These are phyloP conservation scores for Jacaranda copaia DNA, from an alignment of 257 asterid genomes.

Conservation along the genomic window DNA sequence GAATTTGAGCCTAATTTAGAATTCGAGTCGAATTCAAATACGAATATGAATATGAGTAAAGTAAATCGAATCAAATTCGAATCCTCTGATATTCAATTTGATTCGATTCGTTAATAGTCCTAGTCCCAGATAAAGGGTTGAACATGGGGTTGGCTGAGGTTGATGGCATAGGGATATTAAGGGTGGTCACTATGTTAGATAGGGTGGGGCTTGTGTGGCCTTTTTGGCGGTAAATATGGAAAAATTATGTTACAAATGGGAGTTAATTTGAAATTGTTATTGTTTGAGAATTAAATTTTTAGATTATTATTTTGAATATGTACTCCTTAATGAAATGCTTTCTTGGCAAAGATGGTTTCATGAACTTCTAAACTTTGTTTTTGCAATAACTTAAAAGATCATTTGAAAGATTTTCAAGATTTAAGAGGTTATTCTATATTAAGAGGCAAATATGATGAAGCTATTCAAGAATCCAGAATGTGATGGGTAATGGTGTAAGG, in stretches of 20 bases:
- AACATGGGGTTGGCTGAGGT: slow-evolving; percentile 10
- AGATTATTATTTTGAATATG: not conserved
- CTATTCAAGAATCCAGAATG: slow-evolving; percentile 15
- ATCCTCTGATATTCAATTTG: too few species aligned
- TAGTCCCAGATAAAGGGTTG: not conserved
- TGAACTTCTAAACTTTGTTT: slow-evolving; percentile 4
- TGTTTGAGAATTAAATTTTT: not conserved
- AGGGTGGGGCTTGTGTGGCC: not conserved
- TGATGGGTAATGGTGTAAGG: slow-evolving; percentile 15
- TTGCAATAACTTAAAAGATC: not conserved
- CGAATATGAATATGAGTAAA: too few species aligned
- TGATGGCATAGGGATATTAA: slow-evolving; percentile 1
- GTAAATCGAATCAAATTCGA: too few species aligned
- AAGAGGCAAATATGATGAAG: not conserved
- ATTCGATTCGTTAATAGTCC: too few species aligned
- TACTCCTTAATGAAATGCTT: not conserved
- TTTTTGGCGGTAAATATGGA: slow-evolving; percentile 14
- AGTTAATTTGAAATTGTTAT: not conserved
- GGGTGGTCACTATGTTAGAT: not conserved
- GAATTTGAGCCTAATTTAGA: too few species aligned
- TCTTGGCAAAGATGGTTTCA: not conserved
- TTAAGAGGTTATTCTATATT: not conserved
- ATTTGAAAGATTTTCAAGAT: not conserved
- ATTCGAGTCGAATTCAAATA: too few species aligned
- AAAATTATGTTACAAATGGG: not conserved